phyloP scores from a whole-genome alignment of 192 early-diverging fungal species.

The Dissophora ornata region DNA sequence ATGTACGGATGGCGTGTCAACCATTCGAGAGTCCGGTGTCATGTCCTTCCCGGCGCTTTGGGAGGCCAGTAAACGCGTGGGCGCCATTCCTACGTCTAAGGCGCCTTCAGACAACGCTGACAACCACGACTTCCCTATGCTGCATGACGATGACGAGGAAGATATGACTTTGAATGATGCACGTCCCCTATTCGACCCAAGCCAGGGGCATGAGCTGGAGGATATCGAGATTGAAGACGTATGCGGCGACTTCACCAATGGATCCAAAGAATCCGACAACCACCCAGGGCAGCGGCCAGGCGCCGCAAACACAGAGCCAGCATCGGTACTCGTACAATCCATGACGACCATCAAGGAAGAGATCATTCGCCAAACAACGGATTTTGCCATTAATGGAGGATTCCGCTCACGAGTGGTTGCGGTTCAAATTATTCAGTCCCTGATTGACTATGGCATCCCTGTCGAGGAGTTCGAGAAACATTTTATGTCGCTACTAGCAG shows the following conservation, averaged over 20 bases:
- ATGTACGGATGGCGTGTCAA: slow-evolving; percentile 64
- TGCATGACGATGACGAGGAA: slow-evolving; percentile 52
- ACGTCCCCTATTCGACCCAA: background rate
- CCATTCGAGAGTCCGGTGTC: slow-evolving; percentile 65
- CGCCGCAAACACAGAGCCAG: background rate
- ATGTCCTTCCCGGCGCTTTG: slow-evolving; percentile 36
- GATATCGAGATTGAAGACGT: slow-evolving; percentile 51
- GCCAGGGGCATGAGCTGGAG: slow-evolving; percentile 31
- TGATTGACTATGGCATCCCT: slow-evolving; percentile 70
- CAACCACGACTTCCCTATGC: slow-evolving; percentile 27
- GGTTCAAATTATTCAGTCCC: slow-evolving; percentile 75
- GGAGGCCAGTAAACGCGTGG: slow-evolving; percentile 26
- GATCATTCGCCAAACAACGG: slow-evolving; percentile 26
- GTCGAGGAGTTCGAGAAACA: slow-evolving; percentile 74
- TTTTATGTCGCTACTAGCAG: slow-evolving; percentile 71
- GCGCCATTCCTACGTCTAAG: slow-evolving; percentile 1
- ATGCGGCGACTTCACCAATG: slow-evolving; percentile 5
- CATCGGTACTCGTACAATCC: too few species aligned
- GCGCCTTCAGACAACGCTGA: background rate
- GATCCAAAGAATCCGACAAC: background rate
- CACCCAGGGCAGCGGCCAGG: background rate
- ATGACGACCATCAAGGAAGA: slow-evolving; percentile 40
- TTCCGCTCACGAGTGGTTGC: slow-evolving; percentile 51
- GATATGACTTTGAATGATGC: slow-evolving; percentile 1
- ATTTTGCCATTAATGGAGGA: slow-evolving; percentile 43